Evolutionary conservation across 2,329 filamentous ascomycete species (phyloP).

Genomic region (Beauveria rudraprayagi): DNA sequence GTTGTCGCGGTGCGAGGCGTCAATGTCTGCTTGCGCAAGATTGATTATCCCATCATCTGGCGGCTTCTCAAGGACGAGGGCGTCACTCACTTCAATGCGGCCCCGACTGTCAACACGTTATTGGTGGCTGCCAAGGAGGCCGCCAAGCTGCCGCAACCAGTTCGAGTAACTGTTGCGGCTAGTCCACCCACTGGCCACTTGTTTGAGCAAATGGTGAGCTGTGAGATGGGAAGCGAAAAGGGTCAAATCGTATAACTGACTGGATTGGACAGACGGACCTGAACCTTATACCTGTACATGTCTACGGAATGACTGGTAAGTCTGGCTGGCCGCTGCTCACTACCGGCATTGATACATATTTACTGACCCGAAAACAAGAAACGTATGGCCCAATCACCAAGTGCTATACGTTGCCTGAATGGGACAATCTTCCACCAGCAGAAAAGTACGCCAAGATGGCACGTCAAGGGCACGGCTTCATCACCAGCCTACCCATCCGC

Average conservation of each 20-base stretch:
- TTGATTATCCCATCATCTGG: conserved; percentile 94
- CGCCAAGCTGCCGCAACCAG: conserved; percentile 56
- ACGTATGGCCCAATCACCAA: conserved; percentile 96
- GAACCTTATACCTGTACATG: conserved; percentile 85
- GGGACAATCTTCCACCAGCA: conserved; percentile 64
- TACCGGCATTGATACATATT: background rate
- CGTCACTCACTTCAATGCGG: conserved; percentile 92
- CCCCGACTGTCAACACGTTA: conserved; percentile 91
- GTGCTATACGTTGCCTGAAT: conserved; percentile 77
- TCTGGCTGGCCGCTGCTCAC: background rate
- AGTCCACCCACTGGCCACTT: conserved; percentile 83
- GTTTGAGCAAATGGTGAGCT: conserved; percentile 78
- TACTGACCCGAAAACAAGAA: conserved; percentile 34
- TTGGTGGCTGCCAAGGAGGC: conserved; percentile 77
- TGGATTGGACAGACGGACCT: conserved; percentile 39
- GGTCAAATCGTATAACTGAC: background rate
- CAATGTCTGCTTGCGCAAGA: conserved; percentile 88
- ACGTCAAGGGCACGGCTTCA: conserved; percentile 83
- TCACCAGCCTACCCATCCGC: conserved; percentile 72
- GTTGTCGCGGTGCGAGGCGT: conserved; percentile 91
- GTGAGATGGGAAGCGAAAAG: background rate
- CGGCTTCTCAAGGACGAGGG: conserved; percentile 73
- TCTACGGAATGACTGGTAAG: conserved; percentile 66
- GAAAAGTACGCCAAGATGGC: conserved; percentile 89
- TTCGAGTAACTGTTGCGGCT: conserved; percentile 86